These are phyloP conservation scores for Erysimum cheiranthoides DNA, from an alignment of 345 rosid genomes.

Conservation along the genomic window DNA sequence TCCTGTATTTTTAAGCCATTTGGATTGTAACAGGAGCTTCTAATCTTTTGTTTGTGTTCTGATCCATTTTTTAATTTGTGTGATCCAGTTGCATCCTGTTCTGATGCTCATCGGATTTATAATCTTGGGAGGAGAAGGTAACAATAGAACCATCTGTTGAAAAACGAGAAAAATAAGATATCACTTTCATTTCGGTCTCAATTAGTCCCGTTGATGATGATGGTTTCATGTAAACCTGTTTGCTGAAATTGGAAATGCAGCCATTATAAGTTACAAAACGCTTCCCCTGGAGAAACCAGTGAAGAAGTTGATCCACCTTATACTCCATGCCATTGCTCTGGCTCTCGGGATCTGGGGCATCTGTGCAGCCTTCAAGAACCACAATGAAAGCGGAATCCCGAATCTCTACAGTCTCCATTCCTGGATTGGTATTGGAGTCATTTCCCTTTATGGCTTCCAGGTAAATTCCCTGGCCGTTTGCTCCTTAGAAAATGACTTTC, in stretches of 20 bases:
- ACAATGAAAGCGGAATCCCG: slow-evolving; percentile 75
- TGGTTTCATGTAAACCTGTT: not conserved
- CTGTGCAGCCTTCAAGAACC: slow-evolving; percentile 83
- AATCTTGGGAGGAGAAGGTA: slow-evolving; percentile 97
- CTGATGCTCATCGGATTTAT: slow-evolving; percentile 89
- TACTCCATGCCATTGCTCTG: slow-evolving; percentile 86
- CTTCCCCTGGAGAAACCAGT: slow-evolving; percentile 70
- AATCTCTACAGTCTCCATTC: slow-evolving; percentile 96
- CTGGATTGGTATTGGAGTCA: slow-evolving; percentile 86
- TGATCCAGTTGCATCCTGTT: slow-evolving; percentile 83
- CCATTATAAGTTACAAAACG: slow-evolving; percentile 78
- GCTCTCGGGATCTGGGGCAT: slow-evolving; percentile 77
- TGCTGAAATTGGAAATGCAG: slow-evolving; percentile 51
- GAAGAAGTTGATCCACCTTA: slow-evolving; percentile 81
- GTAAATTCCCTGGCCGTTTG: slow-evolving; percentile 48
- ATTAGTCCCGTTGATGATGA: not conserved
- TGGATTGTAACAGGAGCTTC: not conserved
- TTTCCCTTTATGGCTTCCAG: slow-evolving; percentile 86
- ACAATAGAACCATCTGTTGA: not conserved
- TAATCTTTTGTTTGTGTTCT: slow-evolving; percentile 20
- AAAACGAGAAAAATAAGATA: not conserved
- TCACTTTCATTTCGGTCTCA: not conserved
- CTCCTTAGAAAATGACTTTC: not conserved
- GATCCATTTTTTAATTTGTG: not conserved
- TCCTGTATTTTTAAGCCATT: not conserved